Evolutionary conservation across 495 filamentous ascomycete genomes (phyloP), one percentile per base, ranked within the genome.

Genomic region (Bombardia bombarda): DNA sequence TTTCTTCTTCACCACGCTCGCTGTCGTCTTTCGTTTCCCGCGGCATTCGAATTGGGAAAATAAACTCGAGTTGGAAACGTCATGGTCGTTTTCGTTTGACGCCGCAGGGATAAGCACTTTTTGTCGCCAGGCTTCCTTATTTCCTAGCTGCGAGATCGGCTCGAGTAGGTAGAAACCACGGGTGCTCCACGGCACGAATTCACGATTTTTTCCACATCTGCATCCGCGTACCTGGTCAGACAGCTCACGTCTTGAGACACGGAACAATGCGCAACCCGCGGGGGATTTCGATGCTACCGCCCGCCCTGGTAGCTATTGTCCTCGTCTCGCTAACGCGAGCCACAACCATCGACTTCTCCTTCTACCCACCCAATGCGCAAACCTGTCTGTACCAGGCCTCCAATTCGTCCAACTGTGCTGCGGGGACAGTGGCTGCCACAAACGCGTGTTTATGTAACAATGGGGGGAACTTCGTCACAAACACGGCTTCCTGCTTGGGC

Each of bases 391-490:
- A 50, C 50, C 17, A 57, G 22, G 52, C 67, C 14, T 57, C 66
- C 7, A 43, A 57, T 30, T 10, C 37, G 6, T 61, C 56, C 38
- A 32, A 51, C 18, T 70, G 69, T 40, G 40, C 46, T 17, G 53
- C 58, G 4, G 48, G 42, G 10, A 57, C 61, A 1, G 60, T 60
- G 0, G 4, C 38, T 8, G 53, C 57, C 22, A 50, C 66, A n/a
- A 73, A 72, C 39, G 32, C 49, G 5, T 73, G 70, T 22, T 46
- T 73, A 0, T 73, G 70, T 43, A 50, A 40, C 42, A 71, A 72
- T 47, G 52, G 55, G 14, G 61, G 62, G 3, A 57, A 67, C 49
- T 73, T 73, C 43, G 52, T 71, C 38, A 62, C 62, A 31, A 56
- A 58, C 23, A 50, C 66, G 26, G 70, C 70, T 3, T 31, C 33